A percentile compares a stretch with the other conserved stretches of the same genome.
Conservation (phyloP, 768 basidiomycete species). For the Mrakia frigida region DNA sequence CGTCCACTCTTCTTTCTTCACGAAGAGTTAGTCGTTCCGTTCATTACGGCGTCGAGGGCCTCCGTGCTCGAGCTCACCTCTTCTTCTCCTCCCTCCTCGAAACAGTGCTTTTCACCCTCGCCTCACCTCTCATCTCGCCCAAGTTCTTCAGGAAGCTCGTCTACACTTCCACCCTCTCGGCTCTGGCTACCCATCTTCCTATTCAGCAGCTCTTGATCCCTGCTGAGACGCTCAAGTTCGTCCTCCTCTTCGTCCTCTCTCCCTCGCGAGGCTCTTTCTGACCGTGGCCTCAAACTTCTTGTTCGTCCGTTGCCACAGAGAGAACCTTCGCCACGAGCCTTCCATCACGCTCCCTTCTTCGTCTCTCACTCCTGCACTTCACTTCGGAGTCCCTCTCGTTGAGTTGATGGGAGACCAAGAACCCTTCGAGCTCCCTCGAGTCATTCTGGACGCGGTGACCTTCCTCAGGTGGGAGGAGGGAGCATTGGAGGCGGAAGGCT, state of each 20-base stretch:
- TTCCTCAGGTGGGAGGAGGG: constrained; percentile 63
- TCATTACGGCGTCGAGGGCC: not conserved
- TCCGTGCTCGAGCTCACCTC: not conserved
- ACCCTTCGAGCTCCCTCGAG: constrained; percentile 74
- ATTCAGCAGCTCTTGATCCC: constrained; percentile 83
- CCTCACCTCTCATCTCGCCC: constrained; percentile 83
- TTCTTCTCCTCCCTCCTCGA: no score
- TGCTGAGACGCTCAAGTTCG: constrained; percentile 74
- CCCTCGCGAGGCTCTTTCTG: not conserved
- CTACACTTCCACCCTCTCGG: constrained; percentile 71
- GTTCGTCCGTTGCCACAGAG: constrained; percentile 48
- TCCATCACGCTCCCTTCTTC: constrained; percentile 63
- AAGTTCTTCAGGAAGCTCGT: constrained; percentile 83
- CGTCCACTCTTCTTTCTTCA: constrained; percentile 80
- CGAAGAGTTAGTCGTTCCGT: constrained; percentile 61
- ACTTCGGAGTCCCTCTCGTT: constrained; percentile 76
- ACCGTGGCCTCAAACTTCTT: not conserved
- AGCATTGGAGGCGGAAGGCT: constrained; percentile 61
- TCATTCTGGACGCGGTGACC: constrained; percentile 67
- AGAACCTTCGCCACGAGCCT: constrained; percentile 69
- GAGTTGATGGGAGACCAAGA: constrained; percentile 78
- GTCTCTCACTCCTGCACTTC: constrained; percentile 50
- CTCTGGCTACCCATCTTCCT: constrained; percentile 68
- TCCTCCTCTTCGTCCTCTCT: constrained; percentile 25
- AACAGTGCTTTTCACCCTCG: constrained; percentile 79